Conservation (phyloP, 352 stramenopile species). For the Pythium dissotocum region DNA sequence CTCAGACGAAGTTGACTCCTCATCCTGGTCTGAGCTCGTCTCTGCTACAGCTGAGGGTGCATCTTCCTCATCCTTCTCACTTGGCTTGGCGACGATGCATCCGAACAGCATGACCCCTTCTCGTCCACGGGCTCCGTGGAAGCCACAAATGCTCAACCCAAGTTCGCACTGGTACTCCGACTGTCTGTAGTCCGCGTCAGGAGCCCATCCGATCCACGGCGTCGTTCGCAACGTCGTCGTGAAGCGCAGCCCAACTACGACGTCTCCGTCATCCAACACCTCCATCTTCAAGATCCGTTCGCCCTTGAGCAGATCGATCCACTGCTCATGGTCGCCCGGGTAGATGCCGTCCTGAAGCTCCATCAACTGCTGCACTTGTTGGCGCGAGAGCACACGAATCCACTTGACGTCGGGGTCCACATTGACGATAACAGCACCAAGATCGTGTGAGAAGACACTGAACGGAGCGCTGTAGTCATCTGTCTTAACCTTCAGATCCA, state of each 20-base stretch:
- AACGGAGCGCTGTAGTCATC: slow-evolving; percentile 6
- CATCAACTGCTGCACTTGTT: not conserved
- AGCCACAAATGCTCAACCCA: not conserved
- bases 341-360: slow-evolving; percentile 5
- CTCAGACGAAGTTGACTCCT: not conserved
- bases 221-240: slow-evolving; percentile 14
- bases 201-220: slow-evolving; percentile 16
- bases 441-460: not conserved
- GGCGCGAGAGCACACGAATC: slow-evolving; percentile 15
- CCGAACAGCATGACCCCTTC: not conserved
- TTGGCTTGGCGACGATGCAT: not conserved
- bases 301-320: slow-evolving; percentile 9
- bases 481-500: not conserved
- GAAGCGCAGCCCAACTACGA: slow-evolving; percentile 6
- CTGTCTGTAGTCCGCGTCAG: not conserved
- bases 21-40: not conserved
- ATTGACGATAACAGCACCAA: slow-evolving; percentile 7
- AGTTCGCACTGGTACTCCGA: not conserved
- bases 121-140: slow-evolving; percentile 7
- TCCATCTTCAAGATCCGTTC: not conserved
- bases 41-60: not conserved
- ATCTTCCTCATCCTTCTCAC: no score
- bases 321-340: slow-evolving; percentile 12
- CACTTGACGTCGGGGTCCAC: slow-evolving; percentile 12
- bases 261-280: not conserved